Conservation (phyloP, 495 filamentous ascomycete genomes). For the Penicillium alfredii region DNA sequence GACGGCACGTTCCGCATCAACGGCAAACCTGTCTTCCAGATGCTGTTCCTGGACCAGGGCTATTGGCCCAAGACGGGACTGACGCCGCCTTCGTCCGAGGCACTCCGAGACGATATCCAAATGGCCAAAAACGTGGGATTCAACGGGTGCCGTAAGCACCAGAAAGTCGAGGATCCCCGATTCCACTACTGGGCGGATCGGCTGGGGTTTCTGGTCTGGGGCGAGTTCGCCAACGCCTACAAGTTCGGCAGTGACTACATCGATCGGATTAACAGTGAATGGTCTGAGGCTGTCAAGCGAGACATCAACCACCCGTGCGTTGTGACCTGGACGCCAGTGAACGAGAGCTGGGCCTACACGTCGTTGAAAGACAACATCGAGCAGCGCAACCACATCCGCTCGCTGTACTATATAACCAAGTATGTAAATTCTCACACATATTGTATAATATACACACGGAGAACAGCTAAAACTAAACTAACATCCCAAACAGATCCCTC, state of each 20-base stretch:
- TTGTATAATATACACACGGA: no score
- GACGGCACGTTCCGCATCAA: conserved; percentile 38
- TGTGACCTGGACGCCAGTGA: conserved; percentile 58
- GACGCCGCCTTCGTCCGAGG: conserved; percentile 32
- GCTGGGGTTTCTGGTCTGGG: conserved; percentile 37
- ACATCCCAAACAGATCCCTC: conserved; percentile 29
- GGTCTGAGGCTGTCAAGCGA: conserved; percentile 49
- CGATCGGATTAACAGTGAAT: conserved; percentile 50
- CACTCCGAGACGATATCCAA: conserved; percentile 29
- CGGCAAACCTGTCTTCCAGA: conserved; percentile 34
- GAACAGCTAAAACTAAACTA: no score
- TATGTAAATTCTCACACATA: no score
- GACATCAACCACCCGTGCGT: conserved; percentile 56
- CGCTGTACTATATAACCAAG: conserved; percentile 55
- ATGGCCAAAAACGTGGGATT: conserved; percentile 26
- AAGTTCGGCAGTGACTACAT: conserved; percentile 47
- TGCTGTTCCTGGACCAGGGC: conserved; percentile 33
- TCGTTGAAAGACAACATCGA: conserved; percentile 43
- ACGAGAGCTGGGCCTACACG: conserved; percentile 57
- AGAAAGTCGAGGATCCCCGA: conserved; percentile 35
- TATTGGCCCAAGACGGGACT: conserved; percentile 36
- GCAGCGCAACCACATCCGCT: conserved; percentile 53
- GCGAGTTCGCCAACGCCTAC: conserved; percentile 40
- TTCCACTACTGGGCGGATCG: conserved; percentile 39
- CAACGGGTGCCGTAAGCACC: conserved; percentile 39